phyloP scores from a whole-genome alignment of 495 filamentous ascomycete species.

The Poronia punctata region DNA sequence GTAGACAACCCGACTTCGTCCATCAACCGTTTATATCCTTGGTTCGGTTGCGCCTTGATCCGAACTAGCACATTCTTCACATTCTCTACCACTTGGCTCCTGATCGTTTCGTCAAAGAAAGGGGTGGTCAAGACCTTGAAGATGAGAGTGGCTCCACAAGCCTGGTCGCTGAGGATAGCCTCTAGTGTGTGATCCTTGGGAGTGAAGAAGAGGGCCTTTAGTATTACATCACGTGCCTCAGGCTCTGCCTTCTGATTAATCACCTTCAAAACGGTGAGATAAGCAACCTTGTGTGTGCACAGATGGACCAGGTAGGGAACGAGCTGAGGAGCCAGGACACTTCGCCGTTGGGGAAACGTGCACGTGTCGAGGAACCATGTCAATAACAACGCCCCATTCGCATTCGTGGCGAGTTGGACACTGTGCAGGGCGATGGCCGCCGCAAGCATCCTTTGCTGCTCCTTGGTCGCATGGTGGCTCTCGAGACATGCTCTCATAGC shows the following conservation, averaged over 20 bases:
- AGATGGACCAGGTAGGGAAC: constrained; percentile 95
- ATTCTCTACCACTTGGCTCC: constrained; percentile 79
- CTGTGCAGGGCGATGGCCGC: constrained; percentile 93
- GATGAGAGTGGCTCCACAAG: constrained; percentile 89
- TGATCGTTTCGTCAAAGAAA: constrained; percentile 91
- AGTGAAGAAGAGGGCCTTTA: constrained; percentile 92
- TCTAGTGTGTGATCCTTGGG: constrained; percentile 80
- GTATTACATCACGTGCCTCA: constrained; percentile 85
- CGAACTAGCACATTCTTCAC: constrained; percentile 82
- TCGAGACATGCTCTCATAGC: constrained; percentile 97
- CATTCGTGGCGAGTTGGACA: constrained; percentile 92
- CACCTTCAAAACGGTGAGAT: constrained; percentile 93
- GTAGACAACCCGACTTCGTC: constrained; percentile 86
- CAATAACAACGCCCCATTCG: constrained; percentile 86
- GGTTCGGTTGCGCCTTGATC: constrained; percentile 85
- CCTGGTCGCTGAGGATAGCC: constrained; percentile 84
- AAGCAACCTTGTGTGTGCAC: constrained; percentile 98
- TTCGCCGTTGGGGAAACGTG: constrained; percentile 86
- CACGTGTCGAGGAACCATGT: constrained; percentile 99
- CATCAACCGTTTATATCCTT: constrained; percentile 98
- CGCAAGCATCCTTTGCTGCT: constrained; percentile 91
- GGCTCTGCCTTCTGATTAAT: constrained; percentile 96
- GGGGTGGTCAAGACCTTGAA: constrained; percentile 98
- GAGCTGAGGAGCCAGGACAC: constrained; percentile 84
- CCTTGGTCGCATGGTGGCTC: constrained; percentile 89